phyloP scores from a whole-genome alignment of 1,284 basidiomycete species.

The Malassezia furfur region DNA sequence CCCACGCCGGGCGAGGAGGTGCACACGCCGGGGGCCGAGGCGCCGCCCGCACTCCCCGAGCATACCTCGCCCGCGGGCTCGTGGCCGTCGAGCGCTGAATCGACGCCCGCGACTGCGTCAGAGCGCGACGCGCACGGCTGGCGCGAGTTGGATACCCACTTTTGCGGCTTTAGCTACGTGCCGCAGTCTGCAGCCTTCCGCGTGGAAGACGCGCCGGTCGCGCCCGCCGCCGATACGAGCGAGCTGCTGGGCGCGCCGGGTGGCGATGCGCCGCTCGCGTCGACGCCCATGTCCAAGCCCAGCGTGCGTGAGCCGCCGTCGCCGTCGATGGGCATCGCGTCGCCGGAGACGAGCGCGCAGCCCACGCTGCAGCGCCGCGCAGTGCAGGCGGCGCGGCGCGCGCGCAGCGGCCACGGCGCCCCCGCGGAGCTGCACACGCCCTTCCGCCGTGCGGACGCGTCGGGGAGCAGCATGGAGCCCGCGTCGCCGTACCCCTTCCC shows the following conservation, averaged over 20 bases:
- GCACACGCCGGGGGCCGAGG: neutral
- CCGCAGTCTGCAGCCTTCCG: slow-evolving; percentile 24
- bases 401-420: neutral
- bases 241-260: neutral
- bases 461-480: neutral
- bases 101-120: neutral
- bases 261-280: slow-evolving; percentile 21
- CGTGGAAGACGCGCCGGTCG: neutral
- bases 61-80: neutral
- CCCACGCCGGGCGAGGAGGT: neutral
- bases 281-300: slow-evolving; percentile 22
- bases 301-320: slow-evolving; percentile 12
- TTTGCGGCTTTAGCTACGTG: slow-evolving; percentile 35
- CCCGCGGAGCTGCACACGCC: neutral
- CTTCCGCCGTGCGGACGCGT: neutral
- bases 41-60: neutral
- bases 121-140: slow-evolving; percentile 12
- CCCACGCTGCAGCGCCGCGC: slow-evolving; percentile 19
- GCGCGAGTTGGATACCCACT: slow-evolving; percentile 31
- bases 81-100: slow-evolving; percentile 7
- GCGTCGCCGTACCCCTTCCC: slow-evolving; percentile 45
- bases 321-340: neutral
- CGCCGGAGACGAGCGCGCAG: neutral
- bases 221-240: neutral
- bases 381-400: slow-evolving; percentile 13